Evolutionary conservation across 371 early-diverging fungal species (phyloP).

Genomic region (Haplosporangium sp.): DNA sequence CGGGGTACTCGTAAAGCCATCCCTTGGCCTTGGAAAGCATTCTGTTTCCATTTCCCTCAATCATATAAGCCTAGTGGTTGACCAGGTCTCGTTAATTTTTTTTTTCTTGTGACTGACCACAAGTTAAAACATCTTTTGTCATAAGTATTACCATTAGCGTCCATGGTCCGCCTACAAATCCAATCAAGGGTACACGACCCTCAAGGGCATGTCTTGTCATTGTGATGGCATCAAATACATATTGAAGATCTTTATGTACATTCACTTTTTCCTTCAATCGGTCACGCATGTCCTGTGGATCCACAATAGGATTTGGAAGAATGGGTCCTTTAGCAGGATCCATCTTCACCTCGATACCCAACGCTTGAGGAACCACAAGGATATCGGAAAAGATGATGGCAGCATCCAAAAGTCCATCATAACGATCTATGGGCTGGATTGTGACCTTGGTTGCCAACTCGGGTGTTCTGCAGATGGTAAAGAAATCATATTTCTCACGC

Average conservation of each 20-base stretch:
- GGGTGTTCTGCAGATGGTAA: constrained; percentile 93
- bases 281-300: constrained; percentile 77
- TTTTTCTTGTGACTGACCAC: not conserved
- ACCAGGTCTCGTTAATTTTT: not conserved
- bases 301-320: constrained; percentile 85
- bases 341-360: constrained; percentile 95
- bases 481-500: constrained; percentile 90
- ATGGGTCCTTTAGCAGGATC: constrained; percentile 91
- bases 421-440: constrained; percentile 95
- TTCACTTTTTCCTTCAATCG: constrained; percentile 76
- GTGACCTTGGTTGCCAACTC: constrained; percentile 93
- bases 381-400: constrained; percentile 98
- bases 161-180: constrained; percentile 98
- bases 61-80: constrained; percentile 83
- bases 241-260: constrained; percentile 79
- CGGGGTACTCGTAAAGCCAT: constrained; percentile 88
- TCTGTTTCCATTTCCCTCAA: constrained; percentile 97
- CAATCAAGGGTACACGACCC: constrained; percentile 93
- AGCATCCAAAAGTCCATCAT: constrained; percentile 90
- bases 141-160: constrained; percentile 79
- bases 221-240: constrained; percentile 95
- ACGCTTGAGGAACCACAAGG: constrained; percentile 95
- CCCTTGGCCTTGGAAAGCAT: constrained; percentile 88
- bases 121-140: not conserved
- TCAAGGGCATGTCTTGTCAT: constrained; percentile 87